Conservation (phyloP, 78 protist species). For the Ministeria vibrans region DNA sequence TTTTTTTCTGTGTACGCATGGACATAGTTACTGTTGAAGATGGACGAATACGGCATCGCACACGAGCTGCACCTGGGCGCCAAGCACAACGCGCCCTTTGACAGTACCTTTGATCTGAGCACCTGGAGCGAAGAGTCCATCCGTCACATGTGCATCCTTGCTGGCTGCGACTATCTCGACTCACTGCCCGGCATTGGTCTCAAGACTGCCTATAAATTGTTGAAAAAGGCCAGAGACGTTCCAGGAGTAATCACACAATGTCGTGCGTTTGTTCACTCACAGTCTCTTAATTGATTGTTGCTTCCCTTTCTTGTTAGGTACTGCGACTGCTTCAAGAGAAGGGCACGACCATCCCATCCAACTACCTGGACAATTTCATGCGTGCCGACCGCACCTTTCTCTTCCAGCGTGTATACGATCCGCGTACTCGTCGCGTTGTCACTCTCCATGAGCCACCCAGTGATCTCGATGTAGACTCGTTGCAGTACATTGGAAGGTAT, state of each 20-base stretch:
- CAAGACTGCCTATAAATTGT: slow-evolving; percentile 63
- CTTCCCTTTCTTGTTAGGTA: not conserved
- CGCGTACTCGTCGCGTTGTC: too few species aligned
- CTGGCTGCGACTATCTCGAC: slow-evolving; percentile 94
- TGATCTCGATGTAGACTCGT: too few species aligned
- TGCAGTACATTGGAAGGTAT: too few species aligned
- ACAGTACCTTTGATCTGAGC: not conserved
- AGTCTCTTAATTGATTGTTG: not conserved
- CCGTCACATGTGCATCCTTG: slow-evolving; percentile 73
- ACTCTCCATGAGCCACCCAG: too few species aligned
- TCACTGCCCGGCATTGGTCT: slow-evolving; percentile 83
- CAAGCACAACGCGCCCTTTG: not conserved
- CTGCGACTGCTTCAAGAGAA: not conserved
- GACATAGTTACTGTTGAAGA: slow-evolving; percentile 35
- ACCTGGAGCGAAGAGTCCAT: not conserved
- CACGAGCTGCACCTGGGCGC: slow-evolving; percentile 25
- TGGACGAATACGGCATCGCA: slow-evolving; percentile 63
- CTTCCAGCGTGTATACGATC: not conserved
- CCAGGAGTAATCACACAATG: too few species aligned
- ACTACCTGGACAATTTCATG: not conserved
- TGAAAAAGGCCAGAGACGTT: slow-evolving; percentile 15
- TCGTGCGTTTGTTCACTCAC: not conserved
- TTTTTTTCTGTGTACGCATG: not conserved
- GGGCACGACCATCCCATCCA: not conserved
- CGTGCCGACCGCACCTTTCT: not conserved